These are phyloP conservation scores for Alloteropsis semialata DNA, from an alignment of 176 grass and related monocot genomes.

Conservation along the genomic window DNA sequence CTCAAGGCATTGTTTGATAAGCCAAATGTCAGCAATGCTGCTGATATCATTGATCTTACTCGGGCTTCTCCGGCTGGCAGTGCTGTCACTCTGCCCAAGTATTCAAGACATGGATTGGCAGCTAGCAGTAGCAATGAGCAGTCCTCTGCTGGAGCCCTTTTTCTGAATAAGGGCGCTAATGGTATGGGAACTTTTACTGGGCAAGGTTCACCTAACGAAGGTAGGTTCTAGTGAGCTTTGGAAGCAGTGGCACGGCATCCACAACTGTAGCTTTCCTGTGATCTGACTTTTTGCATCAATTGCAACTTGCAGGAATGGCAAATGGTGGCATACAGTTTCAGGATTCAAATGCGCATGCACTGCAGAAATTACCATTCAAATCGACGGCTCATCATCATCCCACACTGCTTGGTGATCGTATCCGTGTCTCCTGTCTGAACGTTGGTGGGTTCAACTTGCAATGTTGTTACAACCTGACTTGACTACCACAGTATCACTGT, in stretches of 20 bases:
- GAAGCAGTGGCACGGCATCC: background rate
- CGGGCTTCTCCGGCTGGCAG: background rate
- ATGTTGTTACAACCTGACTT: slow-evolving; percentile 25
- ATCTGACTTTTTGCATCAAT: background rate
- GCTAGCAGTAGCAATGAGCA: slow-evolving; percentile 34
- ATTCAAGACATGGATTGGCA: slow-evolving; percentile 15
- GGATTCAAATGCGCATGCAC: slow-evolving; percentile 16
- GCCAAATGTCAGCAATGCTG: slow-evolving; percentile 29
- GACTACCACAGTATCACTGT: slow-evolving; percentile 10
- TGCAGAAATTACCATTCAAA: slow-evolving; percentile 40
- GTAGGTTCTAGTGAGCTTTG: slow-evolving; percentile 29
- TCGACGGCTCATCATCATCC: slow-evolving; percentile 20
- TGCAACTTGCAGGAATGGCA: slow-evolving; percentile 27
- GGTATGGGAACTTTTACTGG: slow-evolving; percentile 11
- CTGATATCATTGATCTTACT: slow-evolving; percentile 25
- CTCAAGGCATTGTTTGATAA: slow-evolving; percentile 30
- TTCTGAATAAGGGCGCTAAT: slow-evolving; percentile 6
- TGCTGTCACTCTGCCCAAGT: slow-evolving; percentile 28
- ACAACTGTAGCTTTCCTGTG: background rate
- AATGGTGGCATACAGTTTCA: slow-evolving; percentile 22
- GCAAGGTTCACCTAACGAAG: slow-evolving; percentile 10
- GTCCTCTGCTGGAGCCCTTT: slow-evolving; percentile 25
- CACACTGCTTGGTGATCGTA: slow-evolving; percentile 31
- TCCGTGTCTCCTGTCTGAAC: slow-evolving; percentile 53
- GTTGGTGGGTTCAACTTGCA: slow-evolving; percentile 60